phyloP scores from a whole-genome alignment of 805 yeast genomes.

The Candida lessepsii region DNA sequence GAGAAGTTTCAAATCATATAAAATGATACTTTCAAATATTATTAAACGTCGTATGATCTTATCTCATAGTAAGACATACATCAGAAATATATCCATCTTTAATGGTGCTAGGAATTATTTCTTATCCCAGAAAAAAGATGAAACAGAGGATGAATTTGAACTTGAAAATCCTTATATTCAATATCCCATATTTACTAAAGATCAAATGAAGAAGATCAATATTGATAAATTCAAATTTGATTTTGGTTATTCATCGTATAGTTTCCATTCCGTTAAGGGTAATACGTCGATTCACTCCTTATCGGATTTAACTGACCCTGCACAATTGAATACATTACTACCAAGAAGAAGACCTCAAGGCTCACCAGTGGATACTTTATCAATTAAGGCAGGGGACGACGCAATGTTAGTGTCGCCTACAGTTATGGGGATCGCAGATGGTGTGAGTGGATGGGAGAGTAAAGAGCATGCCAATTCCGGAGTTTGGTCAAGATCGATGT shows the following conservation, averaged over 20 bases:
- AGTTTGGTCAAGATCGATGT: conserved; percentile 51
- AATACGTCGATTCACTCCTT: conserved; percentile 46
- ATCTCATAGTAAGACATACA: background rate
- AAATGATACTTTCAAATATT: background rate
- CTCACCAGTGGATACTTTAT: conserved; percentile 50
- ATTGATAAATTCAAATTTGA: conserved; percentile 44
- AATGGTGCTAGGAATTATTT: conserved; percentile 23
- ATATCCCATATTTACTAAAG: conserved; percentile 40
- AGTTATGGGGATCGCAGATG: conserved; percentile 55
- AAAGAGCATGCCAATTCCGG: conserved; percentile 46
- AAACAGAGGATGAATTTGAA: conserved; percentile 18
- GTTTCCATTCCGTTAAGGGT: conserved; percentile 43
- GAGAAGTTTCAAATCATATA: background rate
- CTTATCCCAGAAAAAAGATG: conserved; percentile 18
- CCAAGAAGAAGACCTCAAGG: conserved; percentile 54
- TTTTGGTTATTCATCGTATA: conserved; percentile 45
- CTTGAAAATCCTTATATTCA: conserved; percentile 37
- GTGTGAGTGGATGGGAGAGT: conserved; percentile 56
- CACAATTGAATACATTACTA: conserved; percentile 42
- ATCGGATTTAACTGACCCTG: conserved; percentile 50
- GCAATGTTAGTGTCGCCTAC: conserved; percentile 56
- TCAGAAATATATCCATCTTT: conserved; percentile 14
- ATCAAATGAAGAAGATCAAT: conserved; percentile 36
- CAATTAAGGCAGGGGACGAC: conserved; percentile 56
- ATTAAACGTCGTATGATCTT: background rate